phyloP scores from a whole-genome alignment of 331 rosid species.

The Pyracantha coccinea region DNA sequence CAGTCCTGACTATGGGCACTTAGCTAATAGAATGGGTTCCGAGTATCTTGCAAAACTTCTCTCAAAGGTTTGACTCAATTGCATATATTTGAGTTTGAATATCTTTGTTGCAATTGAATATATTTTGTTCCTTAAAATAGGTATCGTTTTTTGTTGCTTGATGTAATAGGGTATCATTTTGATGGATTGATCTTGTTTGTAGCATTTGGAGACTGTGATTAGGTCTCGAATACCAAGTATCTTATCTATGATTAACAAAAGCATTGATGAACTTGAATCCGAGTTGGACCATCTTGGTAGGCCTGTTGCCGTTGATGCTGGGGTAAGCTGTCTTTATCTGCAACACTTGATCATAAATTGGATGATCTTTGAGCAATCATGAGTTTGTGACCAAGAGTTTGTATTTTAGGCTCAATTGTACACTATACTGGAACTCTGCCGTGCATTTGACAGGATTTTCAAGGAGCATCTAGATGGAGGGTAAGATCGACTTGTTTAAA shows the following conservation, averaged over 20 bases:
- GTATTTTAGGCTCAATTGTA: conserved; percentile 81
- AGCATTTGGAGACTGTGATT: conserved; percentile 87
- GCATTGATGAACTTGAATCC: conserved; percentile 83
- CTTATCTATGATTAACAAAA: conserved; percentile 77
- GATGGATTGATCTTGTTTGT: conserved; percentile 27
- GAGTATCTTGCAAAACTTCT: conserved; percentile 60
- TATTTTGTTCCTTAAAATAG: background rate
- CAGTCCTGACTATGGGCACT: conserved; percentile 89
- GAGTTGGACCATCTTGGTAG: conserved; percentile 96
- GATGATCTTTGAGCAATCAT: background rate
- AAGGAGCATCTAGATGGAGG: conserved; percentile 99
- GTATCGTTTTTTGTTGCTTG: too few species aligned
- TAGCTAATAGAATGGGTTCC: conserved; percentile 88
- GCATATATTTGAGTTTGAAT: background rate
- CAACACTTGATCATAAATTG: background rate
- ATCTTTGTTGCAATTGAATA: background rate
- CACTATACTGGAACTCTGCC: conserved; percentile 89
- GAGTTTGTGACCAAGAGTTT: conserved; percentile 1
- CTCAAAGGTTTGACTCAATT: conserved; percentile 26
- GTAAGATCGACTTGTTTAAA: conserved; percentile 29
- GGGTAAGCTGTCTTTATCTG: conserved; percentile 49
- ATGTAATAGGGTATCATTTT: conserved; percentile 9
- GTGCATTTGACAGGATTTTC: conserved; percentile 92
- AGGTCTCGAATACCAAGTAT: conserved; percentile 88
- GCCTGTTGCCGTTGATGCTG: conserved; percentile 93